Base-by-base conservation (phyloP, 2,329 filamentous ascomycete genomes). In the Aureobasidium pullulans region DNA sequence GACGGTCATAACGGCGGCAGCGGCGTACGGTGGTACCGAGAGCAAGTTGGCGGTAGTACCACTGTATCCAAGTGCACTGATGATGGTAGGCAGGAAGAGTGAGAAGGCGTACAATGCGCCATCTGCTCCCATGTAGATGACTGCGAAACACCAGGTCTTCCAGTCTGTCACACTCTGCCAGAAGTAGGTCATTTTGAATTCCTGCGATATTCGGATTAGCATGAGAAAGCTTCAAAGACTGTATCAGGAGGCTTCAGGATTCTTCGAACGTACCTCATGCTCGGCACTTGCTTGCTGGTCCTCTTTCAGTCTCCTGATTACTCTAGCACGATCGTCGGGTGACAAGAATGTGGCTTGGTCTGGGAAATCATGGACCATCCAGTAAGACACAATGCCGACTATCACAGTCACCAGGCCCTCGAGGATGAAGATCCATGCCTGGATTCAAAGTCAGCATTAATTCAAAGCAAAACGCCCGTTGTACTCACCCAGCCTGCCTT, bases 331-430 rank as follows among this genome's bases (percentile, higher is more conserved):
- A 65, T 96, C 89, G 9, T 82, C 79, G 0, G 82, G 78, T 0
- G 82, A 81, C 7, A 96, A 79, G 69, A 95, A 95, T 1, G 50
- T 63, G 23, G 89, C 89, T 60, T 88, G 80, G 62, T 88, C 86
- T 0, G 90, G 90, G 68, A 91, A 95, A 69, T 96, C 89, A 63
- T 90, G 84, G 1, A 95, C 88, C 76, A 88, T 83, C 84, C 85
- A 92, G 73, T 87, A 91, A 1, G 84, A 88, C 0, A 77, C 71
- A 5, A 88, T 64, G 2, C 87, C 89, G 28, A 90, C 79, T 1
- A 90, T 1, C 1, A 91, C 78, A 0, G 89, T 92, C 0, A 84
- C 77, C 1, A 88, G 74, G 5, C 89, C 89, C 73, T 89, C 68
- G 56, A 74, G 61, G 64, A 76, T 75, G 64, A 77, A 77, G 50